These are phyloP conservation scores for Phoma sp. DNA, from an alignment of 2,329 filamentous ascomycete species.

Conservation along the genomic window DNA sequence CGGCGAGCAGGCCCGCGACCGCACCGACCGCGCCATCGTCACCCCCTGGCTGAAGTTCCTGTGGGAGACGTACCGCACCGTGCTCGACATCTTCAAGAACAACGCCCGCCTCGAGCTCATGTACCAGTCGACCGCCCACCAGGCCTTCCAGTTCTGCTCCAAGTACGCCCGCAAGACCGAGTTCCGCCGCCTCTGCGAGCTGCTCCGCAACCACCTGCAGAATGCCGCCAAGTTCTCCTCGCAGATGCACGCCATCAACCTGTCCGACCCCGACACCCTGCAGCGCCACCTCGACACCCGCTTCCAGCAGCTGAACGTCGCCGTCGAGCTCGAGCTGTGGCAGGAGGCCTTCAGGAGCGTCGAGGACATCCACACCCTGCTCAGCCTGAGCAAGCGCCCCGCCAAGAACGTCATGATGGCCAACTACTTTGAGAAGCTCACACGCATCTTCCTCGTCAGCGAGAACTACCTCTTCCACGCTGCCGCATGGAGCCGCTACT, in stretches of 20 bases:
- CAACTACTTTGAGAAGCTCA: constrained; percentile 99
- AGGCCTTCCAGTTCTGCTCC: constrained; percentile 98
- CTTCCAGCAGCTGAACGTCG: constrained; percentile 98
- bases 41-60: constrained; percentile 99
- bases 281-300: constrained; percentile 97
- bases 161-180: constrained; percentile 99
- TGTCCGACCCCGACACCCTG: constrained; percentile 95
- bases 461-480: constrained; percentile 99
- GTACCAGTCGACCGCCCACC: constrained; percentile 97
- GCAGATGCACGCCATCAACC: constrained; percentile 99
- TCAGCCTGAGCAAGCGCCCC: constrained; percentile 96
- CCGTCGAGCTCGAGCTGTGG: constrained; percentile 97
- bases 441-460: constrained; percentile 96
- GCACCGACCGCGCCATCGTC: constrained; percentile 96
- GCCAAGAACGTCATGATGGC: constrained; percentile 99
- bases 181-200: constrained; percentile 97
- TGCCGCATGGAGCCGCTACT: constrained; percentile 96
- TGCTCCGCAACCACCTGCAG: constrained; percentile 97
- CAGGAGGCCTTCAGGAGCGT: constrained; percentile 99
- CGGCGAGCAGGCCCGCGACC: constrained; percentile 95
- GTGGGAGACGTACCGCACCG: constrained; percentile 99
- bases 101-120: constrained; percentile 97
- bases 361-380: constrained; percentile 96
- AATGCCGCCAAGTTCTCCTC: constrained; percentile 98
- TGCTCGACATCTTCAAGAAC: constrained; percentile 98